Evolutionary conservation across 495 filamentous ascomycete genomes (phyloP), one percentile per base, ranked within the genome.

Genomic region (Durotheca rogersii): DNA sequence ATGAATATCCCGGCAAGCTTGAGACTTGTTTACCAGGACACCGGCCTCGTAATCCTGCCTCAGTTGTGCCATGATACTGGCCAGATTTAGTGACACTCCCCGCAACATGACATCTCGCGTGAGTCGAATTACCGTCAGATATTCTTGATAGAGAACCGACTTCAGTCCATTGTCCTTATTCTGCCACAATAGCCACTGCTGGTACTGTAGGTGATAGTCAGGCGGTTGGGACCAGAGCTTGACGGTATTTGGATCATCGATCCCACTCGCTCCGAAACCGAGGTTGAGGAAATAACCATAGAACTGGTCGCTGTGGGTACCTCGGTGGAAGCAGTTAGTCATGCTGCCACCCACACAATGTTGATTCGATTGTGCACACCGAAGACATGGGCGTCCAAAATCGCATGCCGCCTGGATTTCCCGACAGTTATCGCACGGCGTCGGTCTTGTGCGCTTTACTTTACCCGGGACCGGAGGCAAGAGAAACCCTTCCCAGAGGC

Each of bases 281-380:
- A 37, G 16, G 7, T 34, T 48, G 7, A 48, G 18, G 21, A 48
- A 55, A 17, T 48, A 55, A 6, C 51, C 51, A 3, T 48, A 55
- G 12, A 55, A 25, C 9, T 43, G 20, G 11, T 27, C 38, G 1
- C 42, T 23, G 0, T 27, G 12, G 3, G 41, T 31, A 2, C 23
- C 37, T 0, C 51, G 42, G 11, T 2, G 0, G 19, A 54, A 30
- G 15, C 41, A 29, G 10, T 31, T 20, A 0, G 4, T 0, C 9
- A n/a, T n/a, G n/a, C 4, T 5, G 6, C 12, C 11, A 23, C 48
- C 48, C 2, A n/a, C 25, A 6, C 48, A 52, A 3, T 19, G 2
- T 1, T 10, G 9, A 10, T 37, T 19, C 12, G 4, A 1, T 4
- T 2, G 6, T 7, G 20, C 15, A 20, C 35, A 37, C 6, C 16